Evolutionary conservation across 257 asterid genomes (phyloP).

Genomic region (Cordia subcordata): DNA sequence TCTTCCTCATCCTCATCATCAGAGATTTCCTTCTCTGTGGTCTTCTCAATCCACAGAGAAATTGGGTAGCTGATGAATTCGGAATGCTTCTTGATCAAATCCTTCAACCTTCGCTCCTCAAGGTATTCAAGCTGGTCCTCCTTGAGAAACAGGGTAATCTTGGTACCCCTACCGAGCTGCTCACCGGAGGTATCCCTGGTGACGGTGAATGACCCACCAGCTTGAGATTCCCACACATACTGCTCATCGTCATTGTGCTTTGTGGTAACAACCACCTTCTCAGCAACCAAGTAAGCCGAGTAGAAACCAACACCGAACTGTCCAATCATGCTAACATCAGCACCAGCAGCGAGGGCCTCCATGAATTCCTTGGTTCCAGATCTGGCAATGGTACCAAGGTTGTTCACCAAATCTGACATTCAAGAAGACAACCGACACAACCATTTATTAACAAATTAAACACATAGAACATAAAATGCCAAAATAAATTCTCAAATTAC

Average conservation of each 20-base stretch:
- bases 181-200: constrained; percentile 51
- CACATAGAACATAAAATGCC: background rate
- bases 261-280: constrained; percentile 46
- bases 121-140: constrained; percentile 62
- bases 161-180: constrained; percentile 53
- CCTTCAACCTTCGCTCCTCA: constrained; percentile 58
- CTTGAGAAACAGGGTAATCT: constrained; percentile 46
- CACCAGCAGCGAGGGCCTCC: constrained; percentile 65
- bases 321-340: constrained; percentile 66
- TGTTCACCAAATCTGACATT: constrained; percentile 48
- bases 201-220: constrained; percentile 58
- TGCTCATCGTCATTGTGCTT: constrained; percentile 66
- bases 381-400: constrained; percentile 57
- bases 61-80: constrained; percentile 57
- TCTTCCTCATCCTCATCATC: constrained; percentile 58
- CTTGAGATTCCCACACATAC: constrained; percentile 60
- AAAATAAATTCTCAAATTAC: background rate
- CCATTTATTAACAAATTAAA: background rate
- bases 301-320: constrained; percentile 67
- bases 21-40: constrained; percentile 52
- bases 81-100: constrained; percentile 51
- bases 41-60: constrained; percentile 55
- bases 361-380: constrained; percentile 64
- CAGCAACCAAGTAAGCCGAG: constrained; percentile 55
- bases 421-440: background rate